phyloP scores from a whole-genome alignment of 352 stramenopile species.

The Phytophthora syringae region DNA sequence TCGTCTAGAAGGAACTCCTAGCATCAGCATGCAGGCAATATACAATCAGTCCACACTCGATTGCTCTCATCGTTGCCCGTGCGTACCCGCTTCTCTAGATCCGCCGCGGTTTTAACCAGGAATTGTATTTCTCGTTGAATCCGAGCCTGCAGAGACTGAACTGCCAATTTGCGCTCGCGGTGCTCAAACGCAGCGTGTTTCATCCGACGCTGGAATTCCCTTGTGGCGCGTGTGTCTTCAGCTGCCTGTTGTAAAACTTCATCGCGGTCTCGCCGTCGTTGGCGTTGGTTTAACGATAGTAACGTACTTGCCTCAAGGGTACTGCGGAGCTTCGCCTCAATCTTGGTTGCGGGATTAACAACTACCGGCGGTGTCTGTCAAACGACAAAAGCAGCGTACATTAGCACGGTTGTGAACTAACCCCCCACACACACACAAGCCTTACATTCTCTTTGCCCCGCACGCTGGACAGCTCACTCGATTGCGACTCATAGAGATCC shows the following conservation, averaged over 20 bases:
- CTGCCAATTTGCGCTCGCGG: constrained; percentile 61
- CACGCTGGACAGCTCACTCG: constrained; percentile 28
- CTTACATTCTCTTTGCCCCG: constrained; percentile 36
- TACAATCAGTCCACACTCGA: constrained; percentile 15
- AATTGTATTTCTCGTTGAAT: constrained; percentile 69
- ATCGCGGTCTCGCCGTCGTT: constrained; percentile 26
- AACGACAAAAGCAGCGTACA: neutral
- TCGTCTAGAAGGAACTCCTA: constrained; percentile 72
- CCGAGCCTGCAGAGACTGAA: constrained; percentile 57
- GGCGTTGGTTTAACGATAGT: constrained; percentile 25
- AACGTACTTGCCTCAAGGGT: constrained; percentile 17
- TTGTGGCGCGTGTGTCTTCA: constrained; percentile 7
- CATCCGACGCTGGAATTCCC: constrained; percentile 47
- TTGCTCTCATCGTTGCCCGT: neutral
- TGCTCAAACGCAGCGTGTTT: constrained; percentile 49
- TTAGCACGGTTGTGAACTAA: neutral
- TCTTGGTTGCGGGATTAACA: constrained; percentile 8
- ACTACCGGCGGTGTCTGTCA: constrained; percentile 4
- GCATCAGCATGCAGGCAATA: constrained; percentile 23
- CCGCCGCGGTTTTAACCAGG: constrained; percentile 46
- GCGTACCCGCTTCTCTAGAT: constrained; percentile 55
- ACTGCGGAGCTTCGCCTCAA: constrained; percentile 19
- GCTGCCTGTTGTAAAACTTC: constrained; percentile 24
- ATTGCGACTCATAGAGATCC: constrained; percentile 22
- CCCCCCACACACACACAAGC: neutral